Conservation (phyloP, 257 asterid species). For the Ilex aquifolium region DNA sequence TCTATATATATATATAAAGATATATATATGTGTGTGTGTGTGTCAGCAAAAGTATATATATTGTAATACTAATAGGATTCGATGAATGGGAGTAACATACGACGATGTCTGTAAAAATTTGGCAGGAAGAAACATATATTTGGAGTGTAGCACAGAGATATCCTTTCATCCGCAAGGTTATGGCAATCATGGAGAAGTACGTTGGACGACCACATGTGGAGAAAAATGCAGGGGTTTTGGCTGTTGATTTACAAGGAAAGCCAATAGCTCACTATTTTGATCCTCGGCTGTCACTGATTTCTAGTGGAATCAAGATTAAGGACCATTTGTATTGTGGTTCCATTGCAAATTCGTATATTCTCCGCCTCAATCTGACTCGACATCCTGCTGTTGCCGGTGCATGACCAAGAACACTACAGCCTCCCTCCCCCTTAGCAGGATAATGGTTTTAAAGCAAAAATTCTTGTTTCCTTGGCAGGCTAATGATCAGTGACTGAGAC, state of each 20-base stretch:
- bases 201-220: constrained; percentile 16
- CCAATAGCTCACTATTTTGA: constrained; percentile 57
- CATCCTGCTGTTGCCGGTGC: constrained; percentile 37
- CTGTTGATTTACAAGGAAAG: constrained; percentile 70
- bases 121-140: constrained; percentile 32
- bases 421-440: too few relatives aligned
- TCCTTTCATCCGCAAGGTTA: constrained; percentile 46
- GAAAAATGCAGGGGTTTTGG: constrained; percentile 53
- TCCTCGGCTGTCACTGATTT: neutral
- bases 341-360: constrained; percentile 26
- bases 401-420: constrained; percentile 9
- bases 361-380: constrained; percentile 52
- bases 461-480: too few relatives aligned
- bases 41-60: too few relatives aligned
- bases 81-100: too few relatives aligned
- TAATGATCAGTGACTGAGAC: too few relatives aligned
- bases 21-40: too few relatives aligned
- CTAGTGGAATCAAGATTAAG: constrained; percentile 55
- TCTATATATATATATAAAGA: too few relatives aligned
- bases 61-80: too few relatives aligned
- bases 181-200: constrained; percentile 37
- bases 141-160: constrained; percentile 31
- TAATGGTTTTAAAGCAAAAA: too few relatives aligned
- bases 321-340: constrained; percentile 60
- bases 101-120: neutral